phyloP scores from a whole-genome alignment of 2,329 filamentous ascomycete species.

The Sporothrix dimorphospora region DNA sequence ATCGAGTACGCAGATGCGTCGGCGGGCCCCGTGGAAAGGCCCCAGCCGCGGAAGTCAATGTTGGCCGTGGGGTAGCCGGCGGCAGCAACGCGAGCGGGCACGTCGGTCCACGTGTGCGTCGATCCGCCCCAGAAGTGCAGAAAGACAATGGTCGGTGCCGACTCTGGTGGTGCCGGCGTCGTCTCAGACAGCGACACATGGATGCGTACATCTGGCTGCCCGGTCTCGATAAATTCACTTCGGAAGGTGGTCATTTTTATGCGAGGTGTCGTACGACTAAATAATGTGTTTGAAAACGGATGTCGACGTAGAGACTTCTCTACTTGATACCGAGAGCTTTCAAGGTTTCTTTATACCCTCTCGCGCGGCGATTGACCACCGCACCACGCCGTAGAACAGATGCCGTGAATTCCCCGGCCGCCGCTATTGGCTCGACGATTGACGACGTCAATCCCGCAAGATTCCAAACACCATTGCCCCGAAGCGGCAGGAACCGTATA shows the following conservation, averaged over 20 bases:
- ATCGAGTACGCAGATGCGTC: conserved; percentile 39
- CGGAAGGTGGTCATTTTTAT: not conserved
- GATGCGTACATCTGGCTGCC: not conserved
- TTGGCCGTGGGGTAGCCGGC: conserved; percentile 37
- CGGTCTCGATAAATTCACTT: conserved; percentile 1
- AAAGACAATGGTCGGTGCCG: conserved; percentile 36
- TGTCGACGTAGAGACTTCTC: not conserved
- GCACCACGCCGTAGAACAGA: not conserved
- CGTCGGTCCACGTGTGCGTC: conserved; percentile 39
- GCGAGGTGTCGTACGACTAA: not conserved
- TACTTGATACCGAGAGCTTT: too few relatives aligned
- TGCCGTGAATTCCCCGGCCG: conserved; percentile 5
- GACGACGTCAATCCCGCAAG: not conserved
- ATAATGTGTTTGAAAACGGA: not conserved
- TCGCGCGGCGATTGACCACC: too few relatives aligned
- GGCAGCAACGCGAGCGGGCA: conserved; percentile 31
- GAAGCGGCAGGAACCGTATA: not conserved
- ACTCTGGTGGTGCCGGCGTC: not conserved
- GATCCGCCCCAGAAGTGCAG: conserved; percentile 47
- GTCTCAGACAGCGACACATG: conserved; percentile 4
- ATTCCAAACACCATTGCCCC: conserved; percentile 17
- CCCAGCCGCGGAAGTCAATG: conserved; percentile 45
- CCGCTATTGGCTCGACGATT: not conserved
- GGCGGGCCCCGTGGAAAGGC: conserved; percentile 40
- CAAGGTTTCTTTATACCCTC: not conserved